phyloP scores from a whole-genome alignment of 176 grass and related monocot species.

The Phoenix roebelenii region DNA sequence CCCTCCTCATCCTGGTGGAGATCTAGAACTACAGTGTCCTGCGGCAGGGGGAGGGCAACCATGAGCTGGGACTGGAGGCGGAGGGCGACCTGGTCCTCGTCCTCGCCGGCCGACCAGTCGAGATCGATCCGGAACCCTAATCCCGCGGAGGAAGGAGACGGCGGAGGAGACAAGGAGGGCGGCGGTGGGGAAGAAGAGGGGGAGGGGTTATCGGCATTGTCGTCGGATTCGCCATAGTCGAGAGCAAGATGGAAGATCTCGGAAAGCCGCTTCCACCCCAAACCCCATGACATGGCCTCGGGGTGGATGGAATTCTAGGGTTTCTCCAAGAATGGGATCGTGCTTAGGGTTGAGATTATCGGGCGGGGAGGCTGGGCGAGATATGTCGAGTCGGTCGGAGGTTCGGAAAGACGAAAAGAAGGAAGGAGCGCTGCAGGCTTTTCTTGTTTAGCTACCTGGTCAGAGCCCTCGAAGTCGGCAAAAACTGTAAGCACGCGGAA shows the following conservation, averaged over 20 bases:
- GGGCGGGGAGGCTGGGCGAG: no score
- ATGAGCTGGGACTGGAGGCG: constrained; percentile 93
- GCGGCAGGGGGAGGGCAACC: constrained; percentile 69
- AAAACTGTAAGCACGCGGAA: no score
- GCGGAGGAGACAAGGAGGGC: not conserved
- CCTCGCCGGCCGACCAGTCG: constrained; percentile 66
- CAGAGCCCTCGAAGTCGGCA: no score
- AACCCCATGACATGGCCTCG: constrained; percentile 71
- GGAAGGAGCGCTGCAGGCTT: constrained; percentile 18
- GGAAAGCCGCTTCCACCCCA: constrained; percentile 94
- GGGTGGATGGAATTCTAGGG: no score
- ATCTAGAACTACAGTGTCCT: constrained; percentile 67
- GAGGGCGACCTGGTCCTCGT: constrained; percentile 82
- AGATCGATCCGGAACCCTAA: constrained; percentile 79
- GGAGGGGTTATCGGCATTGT: constrained; percentile 18
- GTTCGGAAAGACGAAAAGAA: not conserved
- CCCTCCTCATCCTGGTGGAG: constrained; percentile 29
- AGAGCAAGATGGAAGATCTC: constrained; percentile 97
- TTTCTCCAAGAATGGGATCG: no score
- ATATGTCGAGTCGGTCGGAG: no score
- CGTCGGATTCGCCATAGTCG: constrained; percentile 59
- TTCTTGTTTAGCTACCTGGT: not conserved
- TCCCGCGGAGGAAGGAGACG: constrained; percentile 14
- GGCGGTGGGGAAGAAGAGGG: constrained; percentile 8
- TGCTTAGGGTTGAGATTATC: no score